Base-by-base conservation (phyloP, 2,329 filamentous ascomycete species). In the Alternaria consortialis region DNA sequence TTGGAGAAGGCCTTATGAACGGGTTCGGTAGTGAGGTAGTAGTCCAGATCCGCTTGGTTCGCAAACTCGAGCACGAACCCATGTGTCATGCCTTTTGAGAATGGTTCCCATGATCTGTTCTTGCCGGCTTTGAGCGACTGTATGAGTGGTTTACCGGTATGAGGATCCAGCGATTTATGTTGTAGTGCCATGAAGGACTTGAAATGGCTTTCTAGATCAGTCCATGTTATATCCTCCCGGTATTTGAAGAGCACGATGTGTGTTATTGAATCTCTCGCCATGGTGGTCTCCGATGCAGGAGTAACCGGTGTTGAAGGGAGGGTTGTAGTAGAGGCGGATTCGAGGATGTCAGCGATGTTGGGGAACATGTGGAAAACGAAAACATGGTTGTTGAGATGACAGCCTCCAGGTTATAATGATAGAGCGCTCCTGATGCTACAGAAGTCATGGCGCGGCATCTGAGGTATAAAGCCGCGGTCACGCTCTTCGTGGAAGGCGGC, bases 161-260 rank as follows among this genome's bases (percentile, higher is more conserved):
- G 54, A 5, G 68, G 63, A 52, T 70, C 56, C 2, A 77, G 58
- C 12, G 70, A 77, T 48, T 52, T 66, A 2, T 65, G 58, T 44
- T 69, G 64, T 1, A 77, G 69, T 3, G 73, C 56, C 20, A 64
- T 63, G 65, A 78, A 77, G 39, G 70, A 53, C 17, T 60, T 54
- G 64, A 78, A 78, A 61, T 79, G 74, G 2, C 60, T 37, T 55
- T 77, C 71, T 59, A 78, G 65, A 7, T 74, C 68, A 15, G 65
- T 61, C 75, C 74, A 77, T 34, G 74, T 53, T 50, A 77, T 77
- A 50, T 70, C 57, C 1, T 72, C 44, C 2, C 69, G 64, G 60
- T 77, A 77, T 62, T 74, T 77, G 70, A 77, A 78, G 56, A 74
- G 72, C 9, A 76, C 76, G 32, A 76, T 77, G 58, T 77, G 75